A percentile compares a stretch with the other conserved stretches of the same genome.
phyloP scores from a whole-genome alignment of 129 eudicot genomes.

The Erigeron canadensis region DNA sequence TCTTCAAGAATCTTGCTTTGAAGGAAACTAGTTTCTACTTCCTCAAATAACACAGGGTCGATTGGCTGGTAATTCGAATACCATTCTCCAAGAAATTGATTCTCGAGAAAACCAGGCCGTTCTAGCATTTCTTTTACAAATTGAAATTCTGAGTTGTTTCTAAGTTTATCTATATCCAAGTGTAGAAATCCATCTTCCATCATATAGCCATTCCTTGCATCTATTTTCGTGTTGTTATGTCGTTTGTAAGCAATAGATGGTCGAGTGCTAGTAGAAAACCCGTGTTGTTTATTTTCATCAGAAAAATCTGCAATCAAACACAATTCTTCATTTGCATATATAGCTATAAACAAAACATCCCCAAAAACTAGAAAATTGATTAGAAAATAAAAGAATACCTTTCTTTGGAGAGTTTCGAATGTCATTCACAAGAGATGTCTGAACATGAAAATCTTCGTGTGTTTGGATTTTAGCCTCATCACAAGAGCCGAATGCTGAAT shows the following conservation, averaged over 20 bases:
- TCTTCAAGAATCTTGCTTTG: slow-evolving; percentile 34
- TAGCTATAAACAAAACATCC: no score
- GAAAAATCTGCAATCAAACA: slow-evolving; percentile 9
- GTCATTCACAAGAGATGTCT: slow-evolving; percentile 7
- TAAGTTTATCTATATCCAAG: slow-evolving; percentile 28
- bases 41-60: slow-evolving; percentile 57
- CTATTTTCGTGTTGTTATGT: background rate
- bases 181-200: slow-evolving; percentile 19
- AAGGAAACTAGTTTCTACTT: slow-evolving; percentile 47
- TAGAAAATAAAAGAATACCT: slow-evolving; percentile 31
- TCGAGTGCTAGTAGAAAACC: slow-evolving; percentile 17
- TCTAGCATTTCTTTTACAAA: slow-evolving; percentile 61
- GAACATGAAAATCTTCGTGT: background rate
- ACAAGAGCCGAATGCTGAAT: background rate
- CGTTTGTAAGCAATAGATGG: slow-evolving; percentile 8
- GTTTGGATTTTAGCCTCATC: background rate
- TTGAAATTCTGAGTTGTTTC: slow-evolving; percentile 47
- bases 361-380: background rate
- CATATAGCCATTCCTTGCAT: background rate
- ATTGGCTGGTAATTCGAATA: slow-evolving; percentile 60
- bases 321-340: no score
- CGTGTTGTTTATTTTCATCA: background rate
- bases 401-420: slow-evolving; percentile 18
- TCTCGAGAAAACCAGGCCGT: slow-evolving; percentile 54
- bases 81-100: slow-evolving; percentile 61